Evolutionary conservation across 1,284 basidiomycete genomes (phyloP).

Genomic region (Naganishia albida): DNA sequence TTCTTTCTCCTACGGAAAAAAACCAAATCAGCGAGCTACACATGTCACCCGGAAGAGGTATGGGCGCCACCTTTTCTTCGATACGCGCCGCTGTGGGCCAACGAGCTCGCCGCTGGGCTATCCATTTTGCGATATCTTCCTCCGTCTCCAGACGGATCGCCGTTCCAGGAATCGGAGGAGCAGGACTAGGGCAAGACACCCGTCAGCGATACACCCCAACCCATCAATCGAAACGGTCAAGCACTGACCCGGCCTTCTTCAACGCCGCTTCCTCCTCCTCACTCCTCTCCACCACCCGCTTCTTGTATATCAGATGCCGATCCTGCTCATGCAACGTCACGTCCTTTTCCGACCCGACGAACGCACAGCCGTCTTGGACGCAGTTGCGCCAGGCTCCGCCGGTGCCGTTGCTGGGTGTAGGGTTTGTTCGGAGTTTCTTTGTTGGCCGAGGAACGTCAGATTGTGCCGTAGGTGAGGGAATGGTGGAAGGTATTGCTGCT

Average conservation of each 20-base stretch:
- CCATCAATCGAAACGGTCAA: background rate
- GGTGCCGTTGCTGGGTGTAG: slow-evolving; percentile 25
- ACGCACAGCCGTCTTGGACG: slow-evolving; percentile 67
- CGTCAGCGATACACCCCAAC: slow-evolving; percentile 66
- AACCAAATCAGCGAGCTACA: background rate
- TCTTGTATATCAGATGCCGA: slow-evolving; percentile 77
- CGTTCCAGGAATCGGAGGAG: slow-evolving; percentile 75
- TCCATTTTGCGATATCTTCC: slow-evolving; percentile 79
- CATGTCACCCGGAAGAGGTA: background rate
- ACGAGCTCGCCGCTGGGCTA: slow-evolving; percentile 77
- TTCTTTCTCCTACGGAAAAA: slow-evolving; percentile 60
- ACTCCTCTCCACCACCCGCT: slow-evolving; percentile 55
- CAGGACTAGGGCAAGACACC: slow-evolving; percentile 56
- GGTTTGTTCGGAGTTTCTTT: slow-evolving; percentile 24
- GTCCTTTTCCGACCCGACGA: slow-evolving; percentile 70
- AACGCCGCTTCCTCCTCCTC: slow-evolving; percentile 63
- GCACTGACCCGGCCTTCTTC: slow-evolving; percentile 63
- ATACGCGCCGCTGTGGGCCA: slow-evolving; percentile 73
- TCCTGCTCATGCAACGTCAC: slow-evolving; percentile 88
- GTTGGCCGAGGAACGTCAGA: background rate
- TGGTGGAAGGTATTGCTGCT: background rate
- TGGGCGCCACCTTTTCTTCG: slow-evolving; percentile 63
- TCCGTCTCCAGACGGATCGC: slow-evolving; percentile 72
- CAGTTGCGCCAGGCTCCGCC: slow-evolving; percentile 57
- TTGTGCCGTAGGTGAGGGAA: background rate